Evolutionary conservation across 116 monocot genomes (phyloP), one percentile per base, ranked within the genome.

Genomic region (Trichopus zeylanicus): DNA sequence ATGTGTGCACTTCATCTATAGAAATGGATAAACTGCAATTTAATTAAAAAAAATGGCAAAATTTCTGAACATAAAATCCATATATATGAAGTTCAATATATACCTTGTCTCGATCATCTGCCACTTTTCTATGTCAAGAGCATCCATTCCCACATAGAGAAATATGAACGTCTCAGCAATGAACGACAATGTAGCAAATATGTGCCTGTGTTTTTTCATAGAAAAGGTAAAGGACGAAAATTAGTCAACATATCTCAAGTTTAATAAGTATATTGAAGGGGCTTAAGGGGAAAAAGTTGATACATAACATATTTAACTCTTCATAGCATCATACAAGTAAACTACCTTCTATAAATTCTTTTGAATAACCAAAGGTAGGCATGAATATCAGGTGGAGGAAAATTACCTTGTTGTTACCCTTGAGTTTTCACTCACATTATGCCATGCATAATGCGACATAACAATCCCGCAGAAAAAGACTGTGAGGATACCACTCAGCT

Each of bases 91-190:
- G n/a, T n/a, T 22, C 3, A 6, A 21, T 20, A 25, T 32, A 20
- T 59, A 87, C 87, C 87, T 78, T 53, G 61, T 75, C 53, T 81
- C 61, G 20, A 67, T 60, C 53, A 75, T 67, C 56, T 75, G 81
- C 84, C 89, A 89, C 59, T 84, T 84, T n/a, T 83, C 75, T 31
- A 78, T 77, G 64, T 80, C 88, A 61, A 80, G 69, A 11, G 77
- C 88, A 71, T 83, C 84, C 84, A 84, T 84, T 53, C 88, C 84
- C 34, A 83, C 77, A 70, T 84, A 84, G 31, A 89, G 80, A 70
- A 84, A 89, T 32, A 84, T 83, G 69, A 81, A 79, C 27, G 70
- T 78, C 58, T 89, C 84, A 8, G 84, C 89, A 60, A 89, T 85
- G 64, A 85, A 89, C 53, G 89, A 89, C 42, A 88, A n/a, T 58